These are phyloP conservation scores for Phytopythium sindhum DNA, from an alignment of 352 stramenopile species.

Conservation along the genomic window DNA sequence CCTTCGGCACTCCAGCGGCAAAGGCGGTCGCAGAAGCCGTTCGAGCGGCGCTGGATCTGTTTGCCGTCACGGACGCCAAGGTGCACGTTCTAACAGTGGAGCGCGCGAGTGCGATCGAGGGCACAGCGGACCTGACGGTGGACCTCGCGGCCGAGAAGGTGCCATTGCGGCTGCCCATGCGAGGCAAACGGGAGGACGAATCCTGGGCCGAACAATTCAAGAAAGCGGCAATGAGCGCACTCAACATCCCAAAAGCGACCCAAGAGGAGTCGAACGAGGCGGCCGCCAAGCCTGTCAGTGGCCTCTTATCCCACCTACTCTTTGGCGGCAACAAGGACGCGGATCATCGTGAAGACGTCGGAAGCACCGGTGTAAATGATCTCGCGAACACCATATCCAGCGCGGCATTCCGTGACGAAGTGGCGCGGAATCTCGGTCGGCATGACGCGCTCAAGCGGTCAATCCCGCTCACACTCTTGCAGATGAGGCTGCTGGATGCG, in stretches of 20 bases:
- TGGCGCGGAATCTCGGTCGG: conserved; percentile 4
- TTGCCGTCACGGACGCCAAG: conserved; percentile 8
- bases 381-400: background rate
- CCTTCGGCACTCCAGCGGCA: background rate
- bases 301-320: background rate
- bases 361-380: background rate
- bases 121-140: background rate
- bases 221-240: background rate
- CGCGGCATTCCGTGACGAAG: background rate
- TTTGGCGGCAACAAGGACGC: background rate
- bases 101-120: conserved; percentile 2
- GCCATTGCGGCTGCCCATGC: background rate
- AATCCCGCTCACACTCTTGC: conserved; percentile 7
- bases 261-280: background rate
- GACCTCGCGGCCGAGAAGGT: conserved; percentile 6
- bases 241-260: background rate
- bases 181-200: background rate
- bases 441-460: conserved; percentile 10
- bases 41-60: conserved; percentile 18
- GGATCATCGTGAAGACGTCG: background rate
- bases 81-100: conserved; percentile 16
- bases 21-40: conserved; percentile 9
- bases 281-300: background rate
- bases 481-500: conserved; percentile 12
- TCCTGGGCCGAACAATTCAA: background rate